Evolutionary conservation across 352 stramenopile genomes (phyloP).

Genomic region (Pythium rishiriense): DNA sequence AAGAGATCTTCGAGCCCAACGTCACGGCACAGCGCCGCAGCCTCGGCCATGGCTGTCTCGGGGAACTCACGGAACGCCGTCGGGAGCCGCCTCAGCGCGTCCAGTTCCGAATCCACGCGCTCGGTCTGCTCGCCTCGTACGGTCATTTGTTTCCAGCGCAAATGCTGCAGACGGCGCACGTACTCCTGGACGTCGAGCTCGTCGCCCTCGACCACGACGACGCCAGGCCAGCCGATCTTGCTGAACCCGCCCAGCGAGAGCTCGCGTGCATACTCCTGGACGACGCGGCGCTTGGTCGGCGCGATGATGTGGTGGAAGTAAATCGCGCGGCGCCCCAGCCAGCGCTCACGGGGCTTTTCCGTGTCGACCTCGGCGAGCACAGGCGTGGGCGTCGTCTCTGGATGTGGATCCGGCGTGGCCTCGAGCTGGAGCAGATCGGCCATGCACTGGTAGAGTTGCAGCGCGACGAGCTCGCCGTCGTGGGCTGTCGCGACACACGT

Average conservation of each 20-base stretch:
- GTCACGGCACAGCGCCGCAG: slow-evolving; percentile 49
- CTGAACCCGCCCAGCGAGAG: slow-evolving; percentile 65
- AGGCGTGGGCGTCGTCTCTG: too few relatives aligned
- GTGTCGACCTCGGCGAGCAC: too few relatives aligned
- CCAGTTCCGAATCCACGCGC: slow-evolving; percentile 13
- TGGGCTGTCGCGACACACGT: slow-evolving; percentile 29
- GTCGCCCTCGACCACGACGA: slow-evolving; percentile 71
- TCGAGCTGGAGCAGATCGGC: slow-evolving; percentile 47
- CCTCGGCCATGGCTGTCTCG: slow-evolving; percentile 63
- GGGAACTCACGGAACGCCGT: slow-evolving; percentile 57
- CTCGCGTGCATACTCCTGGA: slow-evolving; percentile 74
- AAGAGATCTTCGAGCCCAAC: slow-evolving; percentile 68
- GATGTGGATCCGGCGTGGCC: too few relatives aligned
- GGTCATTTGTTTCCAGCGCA: slow-evolving; percentile 82
- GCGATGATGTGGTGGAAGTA: slow-evolving; percentile 89
- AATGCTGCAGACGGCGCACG: slow-evolving; percentile 66
- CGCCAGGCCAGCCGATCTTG: slow-evolving; percentile 83
- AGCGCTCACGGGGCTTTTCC: too few relatives aligned
- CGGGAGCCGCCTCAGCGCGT: slow-evolving; percentile 41
- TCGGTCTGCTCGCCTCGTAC: slow-evolving; percentile 76
- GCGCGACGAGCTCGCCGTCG: slow-evolving; percentile 46
- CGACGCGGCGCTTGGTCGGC: slow-evolving; percentile 60
- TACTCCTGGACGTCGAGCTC: slow-evolving; percentile 65
- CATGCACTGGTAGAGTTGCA: slow-evolving; percentile 73
- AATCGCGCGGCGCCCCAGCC: slow-evolving; percentile 64